Evolutionary conservation across 495 filamentous ascomycete species (phyloP), one percentile per base, ranked within the genome.

Genomic region (Penicillium atrosanguineum): DNA sequence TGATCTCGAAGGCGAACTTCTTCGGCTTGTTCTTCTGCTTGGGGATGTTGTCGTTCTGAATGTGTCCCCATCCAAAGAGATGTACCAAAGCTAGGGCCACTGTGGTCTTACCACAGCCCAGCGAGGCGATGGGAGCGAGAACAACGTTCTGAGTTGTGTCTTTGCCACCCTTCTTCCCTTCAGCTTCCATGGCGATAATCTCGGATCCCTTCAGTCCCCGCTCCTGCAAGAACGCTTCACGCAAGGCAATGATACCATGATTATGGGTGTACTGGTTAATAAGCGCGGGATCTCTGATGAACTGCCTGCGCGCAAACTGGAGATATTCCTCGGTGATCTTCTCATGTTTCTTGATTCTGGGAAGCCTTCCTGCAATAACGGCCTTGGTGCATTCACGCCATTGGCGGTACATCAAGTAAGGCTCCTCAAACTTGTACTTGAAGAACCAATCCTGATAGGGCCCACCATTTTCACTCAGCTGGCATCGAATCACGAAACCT

Each of bases 361-460:
- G 89, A 20, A 81, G 68, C 61, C 80, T 87, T 11, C 90, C 90
- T 3, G 77, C 50, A 48, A 97, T 96, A 45, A 97, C 74, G 11
- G 90, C 79, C 69, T 97, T 98, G 23, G 94, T 98, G 67, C 87
- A 93, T 75, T 97, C 94, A 36, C 94, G 88, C 94, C 94, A 98
- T 71, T 97, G 95, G 31, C 94, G 84, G 65, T 96, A 98, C 89
- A 98, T 90, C 58, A 98, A 72, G 68, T 98, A 98, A 0, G 94
- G 94, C 73, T 98, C 95, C 66, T 98, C 94, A 48, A 97, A 98
- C 74, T 98, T 98, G 80, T 90, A 98, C 69, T 98, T 98, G 85
- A 97, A 98, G 73, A 98, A 97, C 93, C 93, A 98, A 68, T 97
- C 90, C 16, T 80, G 75, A 71, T 83, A 94, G 0, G 71, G 57